phyloP scores from a whole-genome alignment of 148 eudicot genomes.

The Camellia japonica region DNA sequence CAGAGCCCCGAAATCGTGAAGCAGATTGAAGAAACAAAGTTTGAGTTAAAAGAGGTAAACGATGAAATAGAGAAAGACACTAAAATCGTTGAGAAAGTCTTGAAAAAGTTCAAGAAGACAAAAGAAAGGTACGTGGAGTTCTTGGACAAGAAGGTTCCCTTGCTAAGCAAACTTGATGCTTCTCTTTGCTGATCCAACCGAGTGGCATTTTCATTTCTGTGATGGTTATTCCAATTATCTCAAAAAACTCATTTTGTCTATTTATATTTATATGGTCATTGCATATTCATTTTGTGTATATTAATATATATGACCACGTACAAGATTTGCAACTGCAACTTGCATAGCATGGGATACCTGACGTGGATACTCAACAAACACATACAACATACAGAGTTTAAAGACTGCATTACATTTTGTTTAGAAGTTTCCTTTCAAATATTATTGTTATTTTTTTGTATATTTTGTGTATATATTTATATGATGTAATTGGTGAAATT shows the following conservation, averaged over 20 bases:
- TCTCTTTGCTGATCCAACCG: background rate
- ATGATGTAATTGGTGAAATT: too few relatives aligned
- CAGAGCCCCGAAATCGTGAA: background rate
- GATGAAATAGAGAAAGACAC: background rate
- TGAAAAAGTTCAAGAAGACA: background rate
- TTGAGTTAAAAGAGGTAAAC: background rate
- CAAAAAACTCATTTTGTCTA: background rate
- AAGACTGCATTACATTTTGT: background rate
- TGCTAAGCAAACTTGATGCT: background rate
- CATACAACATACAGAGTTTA: background rate
- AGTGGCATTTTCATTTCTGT: background rate
- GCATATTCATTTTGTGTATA: too few relatives aligned
- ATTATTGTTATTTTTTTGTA: too few relatives aligned
- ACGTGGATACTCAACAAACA: background rate
- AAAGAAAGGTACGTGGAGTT: conserved; percentile 3
- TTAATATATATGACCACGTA: background rate
- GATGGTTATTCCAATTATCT: background rate
- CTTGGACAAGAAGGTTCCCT: conserved; percentile 10
- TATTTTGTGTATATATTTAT: too few relatives aligned
- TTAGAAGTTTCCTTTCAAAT: too few relatives aligned
- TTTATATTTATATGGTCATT: background rate
- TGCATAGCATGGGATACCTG: background rate
- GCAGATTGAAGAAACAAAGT: conserved; percentile 16
- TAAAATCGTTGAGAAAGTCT: background rate
- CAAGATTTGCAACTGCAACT: background rate